Conservation (phyloP, 305 asterid genomes). For the Fraxinus paxiana region DNA sequence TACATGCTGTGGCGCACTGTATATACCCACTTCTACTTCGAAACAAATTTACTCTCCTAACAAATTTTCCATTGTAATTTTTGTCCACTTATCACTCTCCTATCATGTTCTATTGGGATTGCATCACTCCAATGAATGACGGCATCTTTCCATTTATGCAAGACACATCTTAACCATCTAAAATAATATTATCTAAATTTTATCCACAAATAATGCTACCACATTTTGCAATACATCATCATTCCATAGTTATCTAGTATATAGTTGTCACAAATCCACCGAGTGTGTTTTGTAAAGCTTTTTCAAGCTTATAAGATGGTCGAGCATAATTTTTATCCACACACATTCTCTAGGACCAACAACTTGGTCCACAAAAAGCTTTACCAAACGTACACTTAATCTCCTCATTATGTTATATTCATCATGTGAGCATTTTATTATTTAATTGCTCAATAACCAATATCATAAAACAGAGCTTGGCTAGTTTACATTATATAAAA, state of each 20-base stretch:
- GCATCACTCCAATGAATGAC: background rate
- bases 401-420: background rate
- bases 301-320: background rate
- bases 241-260: background rate
- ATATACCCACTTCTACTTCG: background rate
- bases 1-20: background rate
- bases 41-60: background rate
- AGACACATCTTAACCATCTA: background rate
- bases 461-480: background rate
- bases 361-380: background rate
- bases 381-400: background rate
- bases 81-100: background rate
- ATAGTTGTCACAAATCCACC: background rate
- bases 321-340: background rate
- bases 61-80: background rate
- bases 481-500: background rate
- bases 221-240: background rate
- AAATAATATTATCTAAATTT: background rate
- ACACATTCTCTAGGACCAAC: background rate
- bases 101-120: background rate
- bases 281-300: background rate
- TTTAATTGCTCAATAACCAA: background rate
- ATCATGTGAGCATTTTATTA: background rate
- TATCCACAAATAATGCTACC: background rate
- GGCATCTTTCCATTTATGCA: background rate